Conservation (phyloP, 345 rosid genomes). For the Cardamine chenopodiifolia region DNA sequence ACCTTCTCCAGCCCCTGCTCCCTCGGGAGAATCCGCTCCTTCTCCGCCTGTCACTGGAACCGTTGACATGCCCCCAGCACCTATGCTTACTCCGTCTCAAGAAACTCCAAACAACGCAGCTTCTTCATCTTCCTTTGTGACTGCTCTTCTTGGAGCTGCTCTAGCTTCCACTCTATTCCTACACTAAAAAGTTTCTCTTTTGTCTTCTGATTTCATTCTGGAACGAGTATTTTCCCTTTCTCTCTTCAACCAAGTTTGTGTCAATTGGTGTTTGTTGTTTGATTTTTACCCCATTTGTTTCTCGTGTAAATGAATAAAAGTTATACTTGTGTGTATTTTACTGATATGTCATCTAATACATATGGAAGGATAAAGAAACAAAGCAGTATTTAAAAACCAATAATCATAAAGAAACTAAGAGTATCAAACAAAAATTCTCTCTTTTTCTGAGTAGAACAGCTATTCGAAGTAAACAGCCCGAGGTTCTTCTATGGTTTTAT, state of each 20-base stretch:
- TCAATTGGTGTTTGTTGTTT: slow-evolving; percentile 34
- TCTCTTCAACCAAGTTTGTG: slow-evolving; percentile 23
- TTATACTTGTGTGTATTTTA: slow-evolving; percentile 32
- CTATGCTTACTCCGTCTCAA: slow-evolving; percentile 50
- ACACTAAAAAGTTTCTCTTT: slow-evolving; percentile 35
- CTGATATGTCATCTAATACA: slow-evolving; percentile 10
- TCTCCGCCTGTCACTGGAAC: slow-evolving; percentile 54
- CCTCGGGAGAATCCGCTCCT: slow-evolving; percentile 51
- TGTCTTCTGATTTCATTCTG: slow-evolving; percentile 3
- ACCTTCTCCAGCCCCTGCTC: slow-evolving; percentile 57
- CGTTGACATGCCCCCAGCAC: slow-evolving; percentile 52
- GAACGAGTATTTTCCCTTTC: slow-evolving; percentile 16
- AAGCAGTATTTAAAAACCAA: background rate
- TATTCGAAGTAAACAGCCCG: slow-evolving; percentile 22
- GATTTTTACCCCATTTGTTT: slow-evolving; percentile 39
- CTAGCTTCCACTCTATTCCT: slow-evolving; percentile 56
- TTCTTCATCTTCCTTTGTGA: slow-evolving; percentile 40
- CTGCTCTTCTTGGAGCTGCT: slow-evolving; percentile 51
- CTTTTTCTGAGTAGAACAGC: slow-evolving; percentile 27
- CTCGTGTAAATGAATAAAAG: slow-evolving; percentile 36
- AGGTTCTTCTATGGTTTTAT: slow-evolving; percentile 37
- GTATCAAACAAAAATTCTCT: slow-evolving; percentile 33
- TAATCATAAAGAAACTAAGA: slow-evolving; percentile 18
- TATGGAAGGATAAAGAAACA: slow-evolving; percentile 2
- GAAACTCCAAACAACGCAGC: slow-evolving; percentile 48